phyloP scores from a whole-genome alignment of 2,329 filamentous ascomycete genomes.

The Cryphonectria carpinicola region DNA sequence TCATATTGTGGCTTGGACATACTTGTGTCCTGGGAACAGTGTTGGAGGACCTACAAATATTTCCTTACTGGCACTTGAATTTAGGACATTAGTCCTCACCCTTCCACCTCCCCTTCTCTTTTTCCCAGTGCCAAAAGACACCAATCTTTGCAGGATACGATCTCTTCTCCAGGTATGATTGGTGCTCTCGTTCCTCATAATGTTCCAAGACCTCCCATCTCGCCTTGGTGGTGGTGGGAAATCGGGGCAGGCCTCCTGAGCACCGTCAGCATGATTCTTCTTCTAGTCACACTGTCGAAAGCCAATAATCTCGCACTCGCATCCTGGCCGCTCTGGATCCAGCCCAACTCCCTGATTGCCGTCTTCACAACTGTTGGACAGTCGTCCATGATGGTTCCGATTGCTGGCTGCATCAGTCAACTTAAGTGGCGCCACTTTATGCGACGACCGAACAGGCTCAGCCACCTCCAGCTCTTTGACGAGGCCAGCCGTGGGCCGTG shows the following conservation, averaged over 20 bases:
- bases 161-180: not conserved
- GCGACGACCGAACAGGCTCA: slow-evolving; percentile 15
- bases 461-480: slow-evolving; percentile 33
- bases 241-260: slow-evolving; percentile 20
- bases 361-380: slow-evolving; percentile 32
- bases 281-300: slow-evolving; percentile 19
- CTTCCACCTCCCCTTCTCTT: too few species aligned
- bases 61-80: too few species aligned
- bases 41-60: too few species aligned
- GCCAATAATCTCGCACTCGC: slow-evolving; percentile 13
- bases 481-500: slow-evolving; percentile 34
- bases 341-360: slow-evolving; percentile 32
- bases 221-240: slow-evolving; percentile 28
- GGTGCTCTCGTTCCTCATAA: not conserved
- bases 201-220: not conserved
- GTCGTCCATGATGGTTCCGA: slow-evolving; percentile 31
- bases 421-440: slow-evolving; percentile 34
- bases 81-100: too few species aligned
- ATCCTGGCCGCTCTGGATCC: slow-evolving; percentile 16
- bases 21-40: too few species aligned
- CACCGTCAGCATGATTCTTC: slow-evolving; percentile 17
- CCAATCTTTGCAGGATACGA: not conserved
- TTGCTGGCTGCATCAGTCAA: slow-evolving; percentile 33
- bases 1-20: too few species aligned
- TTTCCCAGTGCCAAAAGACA: not conserved